A percentile compares a stretch with the other conserved stretches of the same genome.
phyloP scores from a whole-genome alignment of 1,284 basidiomycete genomes.

The Uromyces viciae-fabae region DNA sequence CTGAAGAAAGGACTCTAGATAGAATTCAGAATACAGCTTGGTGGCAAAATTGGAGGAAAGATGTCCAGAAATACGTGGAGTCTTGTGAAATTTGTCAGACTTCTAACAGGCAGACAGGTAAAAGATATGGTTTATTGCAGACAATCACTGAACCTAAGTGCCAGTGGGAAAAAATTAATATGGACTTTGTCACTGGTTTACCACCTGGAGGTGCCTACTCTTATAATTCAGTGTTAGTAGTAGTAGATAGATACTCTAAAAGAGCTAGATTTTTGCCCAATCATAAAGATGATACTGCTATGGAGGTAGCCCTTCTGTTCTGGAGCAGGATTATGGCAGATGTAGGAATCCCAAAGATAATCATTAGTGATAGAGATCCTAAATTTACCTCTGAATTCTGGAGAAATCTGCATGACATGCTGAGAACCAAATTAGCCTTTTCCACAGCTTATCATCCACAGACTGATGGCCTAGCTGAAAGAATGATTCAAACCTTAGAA shows the following conservation, averaged over 20 bases:
- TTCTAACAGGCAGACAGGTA: background rate
- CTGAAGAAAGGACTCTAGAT: background rate
- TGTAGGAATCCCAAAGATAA: constrained; percentile 55
- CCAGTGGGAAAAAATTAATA: background rate
- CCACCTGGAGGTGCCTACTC: too few relatives aligned
- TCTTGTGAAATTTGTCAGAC: constrained; percentile 2
- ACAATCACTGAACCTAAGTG: background rate
- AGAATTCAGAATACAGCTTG: background rate
- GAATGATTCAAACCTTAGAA: background rate
- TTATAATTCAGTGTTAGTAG: background rate
- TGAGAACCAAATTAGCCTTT: background rate
- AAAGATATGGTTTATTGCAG: background rate
- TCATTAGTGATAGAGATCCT: constrained; percentile 48
- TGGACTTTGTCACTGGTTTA: too few relatives aligned
- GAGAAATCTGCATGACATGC: background rate
- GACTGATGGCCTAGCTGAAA: too few relatives aligned
- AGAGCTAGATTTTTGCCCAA: constrained; percentile 2
- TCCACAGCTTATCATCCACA: background rate
- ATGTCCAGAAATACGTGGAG: background rate
- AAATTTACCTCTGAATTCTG: constrained; percentile 4
- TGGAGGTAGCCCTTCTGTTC: background rate
- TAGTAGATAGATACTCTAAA: background rate
- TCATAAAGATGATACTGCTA: constrained; percentile 16
- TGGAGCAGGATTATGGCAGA: constrained; percentile 1
- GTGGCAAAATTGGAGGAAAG: constrained; percentile 9